Conservation (phyloP, 2,329 filamentous ascomycete genomes). For the Colletotrichum falcatum region DNA sequence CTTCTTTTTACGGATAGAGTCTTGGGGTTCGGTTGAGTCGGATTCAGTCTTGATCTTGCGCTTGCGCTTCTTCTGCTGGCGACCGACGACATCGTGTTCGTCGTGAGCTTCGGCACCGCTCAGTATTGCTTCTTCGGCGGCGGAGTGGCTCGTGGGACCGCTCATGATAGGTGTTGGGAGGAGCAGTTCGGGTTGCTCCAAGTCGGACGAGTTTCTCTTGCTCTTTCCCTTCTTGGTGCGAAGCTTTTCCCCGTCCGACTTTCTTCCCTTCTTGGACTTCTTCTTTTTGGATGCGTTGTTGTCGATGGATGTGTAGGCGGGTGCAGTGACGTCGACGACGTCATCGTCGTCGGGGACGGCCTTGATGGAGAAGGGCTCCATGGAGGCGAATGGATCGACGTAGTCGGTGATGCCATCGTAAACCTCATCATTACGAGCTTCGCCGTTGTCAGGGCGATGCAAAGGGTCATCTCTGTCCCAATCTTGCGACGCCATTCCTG, state of each 20-base stretch:
- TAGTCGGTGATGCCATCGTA: constrained; percentile 24
- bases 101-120: background rate
- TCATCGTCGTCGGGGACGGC: background rate
- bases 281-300: constrained; percentile 7
- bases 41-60: background rate
- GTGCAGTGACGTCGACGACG: background rate
- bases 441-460: background rate
- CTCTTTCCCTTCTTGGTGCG: constrained; percentile 16
- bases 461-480: background rate
- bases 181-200: background rate
- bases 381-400: constrained; percentile 29
- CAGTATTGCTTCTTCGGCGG: constrained; percentile 10
- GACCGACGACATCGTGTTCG: background rate
- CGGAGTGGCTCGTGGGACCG: constrained; percentile 9
- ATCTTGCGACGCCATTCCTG: constrained; percentile 5
- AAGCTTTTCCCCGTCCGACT: constrained; percentile 14
- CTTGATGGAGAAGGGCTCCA: constrained; percentile 35
- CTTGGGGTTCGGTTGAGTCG: constrained; percentile 1
- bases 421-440: constrained; percentile 3
- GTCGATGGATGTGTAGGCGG: constrained; percentile 5
- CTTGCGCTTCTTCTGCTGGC: constrained; percentile 27
- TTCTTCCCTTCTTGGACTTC: constrained; percentile 23
- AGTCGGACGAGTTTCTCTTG: constrained; percentile 6
- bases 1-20: constrained; percentile 17
- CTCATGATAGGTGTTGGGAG: constrained; percentile 15